Percentiles rank a stretch among this genome's conserved stretches.
Conservation (phyloP, 352 stramenopile genomes). For the Globisporangium lucens region DNA sequence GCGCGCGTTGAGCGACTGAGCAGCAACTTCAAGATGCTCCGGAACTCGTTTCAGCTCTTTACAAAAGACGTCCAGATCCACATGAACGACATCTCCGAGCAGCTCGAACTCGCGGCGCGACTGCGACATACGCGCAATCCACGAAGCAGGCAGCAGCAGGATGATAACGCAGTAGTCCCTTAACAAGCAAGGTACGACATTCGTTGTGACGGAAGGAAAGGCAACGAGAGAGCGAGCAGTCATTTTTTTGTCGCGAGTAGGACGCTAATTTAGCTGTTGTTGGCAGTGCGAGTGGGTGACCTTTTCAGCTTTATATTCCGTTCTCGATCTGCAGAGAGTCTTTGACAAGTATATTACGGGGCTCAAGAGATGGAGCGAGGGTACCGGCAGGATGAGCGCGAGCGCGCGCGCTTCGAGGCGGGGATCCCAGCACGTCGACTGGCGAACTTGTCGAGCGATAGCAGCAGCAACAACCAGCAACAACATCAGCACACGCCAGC, state of each 20-base stretch:
- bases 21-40: conserved; percentile 40
- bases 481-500: conserved; percentile 13
- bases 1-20: conserved; percentile 38
- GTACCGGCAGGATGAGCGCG: conserved; percentile 35
- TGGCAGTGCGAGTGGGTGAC: not conserved
- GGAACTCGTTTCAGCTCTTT: conserved; percentile 56
- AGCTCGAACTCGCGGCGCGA: conserved; percentile 33
- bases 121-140: not conserved
- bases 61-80: conserved; percentile 47
- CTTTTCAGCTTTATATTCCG: not conserved
- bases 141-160: not conserved
- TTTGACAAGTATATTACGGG: not conserved
- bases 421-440: conserved; percentile 12
- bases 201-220: too few relatives aligned
- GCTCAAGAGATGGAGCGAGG: conserved; percentile 40
- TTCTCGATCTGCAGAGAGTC: not conserved
- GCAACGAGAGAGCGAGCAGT: not conserved
- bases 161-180: not conserved
- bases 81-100: conserved; percentile 44
- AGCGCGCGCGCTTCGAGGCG: conserved; percentile 31
- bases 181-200: not conserved
- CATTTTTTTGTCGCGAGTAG: not conserved
- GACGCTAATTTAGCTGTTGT: not conserved
- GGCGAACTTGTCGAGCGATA: not conserved
- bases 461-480: conserved; percentile 19